Evolutionary conservation across 768 basidiomycete species (phyloP).

Genomic region (Kwoniella europaea): DNA sequence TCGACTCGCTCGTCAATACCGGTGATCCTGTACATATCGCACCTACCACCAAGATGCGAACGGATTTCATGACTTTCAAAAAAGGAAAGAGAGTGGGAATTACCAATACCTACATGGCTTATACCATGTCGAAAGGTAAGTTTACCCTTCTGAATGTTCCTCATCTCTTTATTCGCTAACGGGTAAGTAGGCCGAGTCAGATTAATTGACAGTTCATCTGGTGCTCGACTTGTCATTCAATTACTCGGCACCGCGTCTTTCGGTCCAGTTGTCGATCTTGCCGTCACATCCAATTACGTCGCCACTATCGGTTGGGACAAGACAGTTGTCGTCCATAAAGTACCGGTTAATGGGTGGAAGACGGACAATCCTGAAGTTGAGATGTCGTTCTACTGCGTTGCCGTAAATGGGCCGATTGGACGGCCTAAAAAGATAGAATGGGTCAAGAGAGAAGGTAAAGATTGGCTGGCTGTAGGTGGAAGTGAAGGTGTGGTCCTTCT

Average conservation of each 20-base stretch:
- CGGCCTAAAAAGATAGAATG: slow-evolving; percentile 31
- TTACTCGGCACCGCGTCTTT: slow-evolving; percentile 15
- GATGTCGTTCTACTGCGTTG: background rate
- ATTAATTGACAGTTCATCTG: slow-evolving; percentile 38
- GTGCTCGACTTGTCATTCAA: slow-evolving; percentile 34
- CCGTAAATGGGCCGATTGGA: slow-evolving; percentile 14
- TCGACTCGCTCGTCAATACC: slow-evolving; percentile 29
- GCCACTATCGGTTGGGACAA: slow-evolving; percentile 36
- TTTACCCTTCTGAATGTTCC: background rate
- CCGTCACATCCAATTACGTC: slow-evolving; percentile 32
- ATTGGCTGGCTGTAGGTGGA: slow-evolving; percentile 41
- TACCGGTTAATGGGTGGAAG: slow-evolving; percentile 36
- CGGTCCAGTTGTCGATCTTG: slow-evolving; percentile 41
- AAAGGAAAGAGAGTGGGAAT: slow-evolving; percentile 38
- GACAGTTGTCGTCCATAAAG: slow-evolving; percentile 32
- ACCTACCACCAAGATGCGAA: slow-evolving; percentile 38
- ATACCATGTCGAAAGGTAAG: slow-evolving; percentile 41
- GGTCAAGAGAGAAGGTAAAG: slow-evolving; percentile 32
- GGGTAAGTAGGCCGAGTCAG: slow-evolving; percentile 36
- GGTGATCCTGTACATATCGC: slow-evolving; percentile 28
- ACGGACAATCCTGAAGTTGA: slow-evolving; percentile 32
- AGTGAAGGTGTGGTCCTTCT: slow-evolving; percentile 37
- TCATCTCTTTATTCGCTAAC: background rate
- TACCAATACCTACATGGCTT: slow-evolving; percentile 42
- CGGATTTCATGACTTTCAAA: slow-evolving; percentile 19